Evolutionary conservation across 495 filamentous ascomycete genomes (phyloP), one percentile per base, ranked within the genome.

Genomic region (Aspergillus panamensis): DNA sequence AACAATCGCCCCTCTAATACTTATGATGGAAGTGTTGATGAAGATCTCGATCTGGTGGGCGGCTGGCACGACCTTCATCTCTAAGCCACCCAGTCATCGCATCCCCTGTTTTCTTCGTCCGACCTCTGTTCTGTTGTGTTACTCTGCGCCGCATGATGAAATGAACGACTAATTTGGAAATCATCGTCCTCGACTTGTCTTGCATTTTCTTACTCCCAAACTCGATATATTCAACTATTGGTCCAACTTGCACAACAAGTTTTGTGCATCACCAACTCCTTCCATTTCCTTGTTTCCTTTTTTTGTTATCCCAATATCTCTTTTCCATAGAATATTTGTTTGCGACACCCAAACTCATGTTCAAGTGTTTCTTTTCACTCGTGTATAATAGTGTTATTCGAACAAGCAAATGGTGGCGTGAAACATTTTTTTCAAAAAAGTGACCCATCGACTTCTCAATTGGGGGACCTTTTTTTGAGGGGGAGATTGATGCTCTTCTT

Each of bases 11-110:
- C 57, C 19, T 53, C 61, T 17, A 42, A 61, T 49, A 59, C 68
- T 17, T 73, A 79, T 19, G 82, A 84, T 65, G 83, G 80, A 62
- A 77, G 78, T 63, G 76, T 86, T 67, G 82, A 88, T 67, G 85
- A 85, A 65, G 90, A 91, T 69, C 72, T 88, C 68, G 90, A 92
- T 80, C 92, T 91, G 81, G 89, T 96, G 82, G 92, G 90, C 76
- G 89, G 86, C 71, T 94, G 89, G 88, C 81, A 88, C 65, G 85
- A 89, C 49, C 74, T 79, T 57, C 77, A 77, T 58, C 71, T 80
- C 62, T 81, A 80, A 63, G 29, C 47, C 32, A 21, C 17, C 39
- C 5, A 19, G 30, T 32, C 17, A 29, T 59, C 39, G 50, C 55
- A 20, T 51, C 35, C 21, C 49, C 25, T 55, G 19, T 33, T 33